Evolutionary conservation across 2,329 filamentous ascomycete species (phyloP).

Genomic region (Gnomoniopsis smithogilvyi): DNA sequence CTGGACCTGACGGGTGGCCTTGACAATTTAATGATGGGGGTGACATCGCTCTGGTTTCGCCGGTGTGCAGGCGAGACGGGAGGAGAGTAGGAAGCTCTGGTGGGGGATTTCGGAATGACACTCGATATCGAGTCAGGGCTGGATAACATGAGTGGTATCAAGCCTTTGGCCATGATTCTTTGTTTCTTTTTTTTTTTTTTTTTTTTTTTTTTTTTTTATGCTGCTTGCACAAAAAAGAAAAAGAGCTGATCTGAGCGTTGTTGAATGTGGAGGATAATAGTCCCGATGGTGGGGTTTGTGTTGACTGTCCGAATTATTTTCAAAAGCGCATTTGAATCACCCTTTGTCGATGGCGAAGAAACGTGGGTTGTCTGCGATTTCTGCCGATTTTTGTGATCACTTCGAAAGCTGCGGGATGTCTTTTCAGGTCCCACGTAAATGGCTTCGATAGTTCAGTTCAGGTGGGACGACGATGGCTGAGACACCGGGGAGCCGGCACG

Average conservation of each 20-base stretch:
- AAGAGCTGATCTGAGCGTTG: background rate
- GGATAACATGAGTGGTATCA: constrained; percentile 17
- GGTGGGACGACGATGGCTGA: background rate
- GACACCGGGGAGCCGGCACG: background rate
- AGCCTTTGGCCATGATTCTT: constrained; percentile 17
- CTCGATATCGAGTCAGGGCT: constrained; percentile 28
- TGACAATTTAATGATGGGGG: constrained; percentile 26
- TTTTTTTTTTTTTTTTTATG: no score
- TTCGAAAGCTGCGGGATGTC: background rate
- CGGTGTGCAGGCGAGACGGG: constrained; percentile 3
- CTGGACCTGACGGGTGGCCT: constrained; percentile 22
- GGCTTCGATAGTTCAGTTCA: background rate
- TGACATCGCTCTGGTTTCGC: constrained; percentile 16
- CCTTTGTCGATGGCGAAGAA: background rate
- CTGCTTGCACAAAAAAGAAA: background rate
- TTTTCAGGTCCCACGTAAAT: background rate
- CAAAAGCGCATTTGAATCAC: background rate
- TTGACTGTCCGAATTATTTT: background rate
- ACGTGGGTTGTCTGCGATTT: background rate
- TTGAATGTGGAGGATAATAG: background rate
- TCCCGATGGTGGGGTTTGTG: background rate
- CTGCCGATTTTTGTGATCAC: background rate
- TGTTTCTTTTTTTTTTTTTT: no score
- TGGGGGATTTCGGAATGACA: background rate
- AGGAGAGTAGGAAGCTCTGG: constrained; percentile 1